Percentiles rank a stretch among this genome's conserved stretches.
Conservation (phyloP, 805 yeast genomes). For the Maudiozyma turicensis region DNA sequence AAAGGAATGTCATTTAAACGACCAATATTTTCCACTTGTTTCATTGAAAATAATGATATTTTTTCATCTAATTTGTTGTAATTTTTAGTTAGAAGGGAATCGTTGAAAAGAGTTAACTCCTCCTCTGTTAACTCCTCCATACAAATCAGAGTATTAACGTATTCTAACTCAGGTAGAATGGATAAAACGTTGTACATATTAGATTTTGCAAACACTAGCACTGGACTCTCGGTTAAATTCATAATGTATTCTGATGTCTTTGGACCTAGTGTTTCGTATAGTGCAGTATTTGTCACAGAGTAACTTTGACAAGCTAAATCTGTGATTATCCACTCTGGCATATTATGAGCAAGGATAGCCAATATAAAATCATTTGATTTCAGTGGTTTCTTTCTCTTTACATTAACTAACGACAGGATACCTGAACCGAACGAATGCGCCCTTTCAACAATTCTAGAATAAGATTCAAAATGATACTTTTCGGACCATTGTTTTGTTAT, state of each 20-base stretch:
- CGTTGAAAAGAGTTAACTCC: conserved; percentile 27
- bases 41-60: conserved; percentile 34
- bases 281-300: conserved; percentile 43
- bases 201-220: conserved; percentile 43
- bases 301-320: conserved; percentile 61
- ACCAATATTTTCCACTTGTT: conserved; percentile 35
- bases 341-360: conserved; percentile 47
- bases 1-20: conserved; percentile 33
- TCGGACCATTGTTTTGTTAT: conserved; percentile 32
- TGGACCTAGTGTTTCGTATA: conserved; percentile 51
- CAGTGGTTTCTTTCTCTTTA: conserved; percentile 26
- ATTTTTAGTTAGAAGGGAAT: conserved; percentile 21
- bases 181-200: conserved; percentile 41
- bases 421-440: conserved; percentile 49
- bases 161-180: conserved; percentile 33
- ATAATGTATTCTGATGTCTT: conserved; percentile 56
- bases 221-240: conserved; percentile 51
- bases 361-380: conserved; percentile 37
- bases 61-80: conserved; percentile 26
- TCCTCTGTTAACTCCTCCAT: conserved; percentile 38
- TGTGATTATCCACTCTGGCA: conserved; percentile 58
- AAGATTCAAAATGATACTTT: conserved; percentile 37
- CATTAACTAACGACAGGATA: conserved; percentile 34
- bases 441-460: conserved; percentile 33
- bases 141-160: conserved; percentile 44